Conservation (phyloP, 768 basidiomycete species). For the Lactifluus volemus region DNA sequence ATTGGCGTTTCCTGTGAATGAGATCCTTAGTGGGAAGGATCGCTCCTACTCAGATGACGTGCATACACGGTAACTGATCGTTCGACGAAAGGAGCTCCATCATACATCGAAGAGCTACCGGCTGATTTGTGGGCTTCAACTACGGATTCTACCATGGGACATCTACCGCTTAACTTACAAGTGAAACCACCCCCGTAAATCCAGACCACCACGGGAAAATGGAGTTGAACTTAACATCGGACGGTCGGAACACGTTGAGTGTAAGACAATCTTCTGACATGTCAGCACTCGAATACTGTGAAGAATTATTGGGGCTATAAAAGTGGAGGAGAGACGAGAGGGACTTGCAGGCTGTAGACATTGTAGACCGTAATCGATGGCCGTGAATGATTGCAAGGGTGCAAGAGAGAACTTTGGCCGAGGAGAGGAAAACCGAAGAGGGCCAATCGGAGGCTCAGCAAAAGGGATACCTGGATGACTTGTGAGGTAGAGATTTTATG, state of each 20-base stretch:
- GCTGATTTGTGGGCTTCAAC: background rate
- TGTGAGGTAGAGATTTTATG: background rate
- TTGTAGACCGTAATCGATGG: conserved; percentile 23
- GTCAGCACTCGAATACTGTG: background rate
- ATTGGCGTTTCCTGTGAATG: conserved; percentile 22
- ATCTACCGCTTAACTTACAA: background rate
- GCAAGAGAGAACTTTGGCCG: conserved; percentile 18
- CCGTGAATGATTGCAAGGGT: conserved; percentile 24
- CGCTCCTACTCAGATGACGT: background rate
- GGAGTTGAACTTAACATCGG: conserved; percentile 21
- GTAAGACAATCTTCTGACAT: conserved; percentile 41
- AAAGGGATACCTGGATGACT: conserved; percentile 26
- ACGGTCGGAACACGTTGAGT: conserved; percentile 39
- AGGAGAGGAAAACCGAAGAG: conserved; percentile 25
- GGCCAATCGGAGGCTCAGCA: conserved; percentile 27
- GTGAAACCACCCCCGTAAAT: conserved; percentile 35
- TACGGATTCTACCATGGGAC: background rate
- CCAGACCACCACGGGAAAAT: conserved; percentile 39
- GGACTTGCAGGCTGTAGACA: conserved; percentile 24
- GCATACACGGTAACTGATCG: conserved; percentile 15
- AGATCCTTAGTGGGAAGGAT: background rate
- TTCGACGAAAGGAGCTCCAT: conserved; percentile 6
- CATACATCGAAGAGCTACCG: background rate
- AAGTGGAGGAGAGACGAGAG: background rate
- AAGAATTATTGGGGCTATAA: background rate